Evolutionary conservation across 495 filamentous ascomycete species (phyloP), one percentile per base, ranked within the genome.

Genomic region (Penicillium canariense): DNA sequence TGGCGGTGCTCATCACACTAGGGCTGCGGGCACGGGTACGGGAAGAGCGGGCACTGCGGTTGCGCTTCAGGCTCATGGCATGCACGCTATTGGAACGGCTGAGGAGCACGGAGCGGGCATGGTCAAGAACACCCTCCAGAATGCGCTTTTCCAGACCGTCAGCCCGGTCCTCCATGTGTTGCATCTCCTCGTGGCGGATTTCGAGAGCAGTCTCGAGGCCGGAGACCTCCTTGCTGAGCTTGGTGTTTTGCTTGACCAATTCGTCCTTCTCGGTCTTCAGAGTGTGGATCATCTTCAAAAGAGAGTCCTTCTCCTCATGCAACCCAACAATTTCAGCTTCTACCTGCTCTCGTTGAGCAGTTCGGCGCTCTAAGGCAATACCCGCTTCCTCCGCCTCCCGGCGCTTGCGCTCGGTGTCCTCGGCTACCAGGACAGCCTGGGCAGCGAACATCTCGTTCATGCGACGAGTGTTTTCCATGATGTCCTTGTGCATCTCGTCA

Each of bases 121-220:
- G 92, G 63, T 98, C 91, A 56, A 98, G 90, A 34, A 97, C 90
- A 26, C 91, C 90, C 52, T 97, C 93, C 26, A 98, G 74, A 54
- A 98, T 96, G 9, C 93, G 83, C 39, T 92, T 87, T 73, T 98
- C 94, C 1, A 98, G 78, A 22, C 81, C 80, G 58, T 96, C 90
- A 9, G 91, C 92, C 44, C 91, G 85, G 8, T 82, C 80, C 65
- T 96, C 91, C 86, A 98, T 95, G 22, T 84, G 78, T 35, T 90
- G 81, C 50, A 97, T 85, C 67, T 98, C 94, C 66, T 97, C 93
- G 22, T 89, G 86, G 12, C 94, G 87, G 51, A 97, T 81, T 14
- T 86, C 83, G 3, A 97, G 81, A 3, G 93, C 92, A 18, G 90
- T 97, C 62, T 97, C 90, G 0, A 97, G 77, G 14, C 86, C 86